phyloP scores from a whole-genome alignment of 352 stramenopile genomes.

The Phytophthora fragariae region DNA sequence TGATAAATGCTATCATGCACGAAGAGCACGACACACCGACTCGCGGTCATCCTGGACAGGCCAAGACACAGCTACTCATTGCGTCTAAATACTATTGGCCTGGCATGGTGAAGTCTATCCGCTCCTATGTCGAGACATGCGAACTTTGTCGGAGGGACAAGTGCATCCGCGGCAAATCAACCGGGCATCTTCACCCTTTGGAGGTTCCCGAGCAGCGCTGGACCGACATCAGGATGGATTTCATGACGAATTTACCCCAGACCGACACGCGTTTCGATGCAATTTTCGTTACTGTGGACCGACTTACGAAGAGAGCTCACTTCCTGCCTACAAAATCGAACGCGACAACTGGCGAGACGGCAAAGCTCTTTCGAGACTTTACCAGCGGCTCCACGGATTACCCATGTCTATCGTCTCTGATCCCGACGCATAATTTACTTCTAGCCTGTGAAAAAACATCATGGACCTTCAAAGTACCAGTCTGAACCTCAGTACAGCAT shows the following conservation, averaged over 20 bases:
- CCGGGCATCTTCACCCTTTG: slow-evolving; percentile 10
- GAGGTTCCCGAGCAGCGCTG: slow-evolving; percentile 12
- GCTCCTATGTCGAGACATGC: slow-evolving; percentile 11
- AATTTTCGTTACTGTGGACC: slow-evolving; percentile 10
- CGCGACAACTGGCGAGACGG: neutral
- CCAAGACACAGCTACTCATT: slow-evolving; percentile 11
- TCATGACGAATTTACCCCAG: slow-evolving; percentile 2
- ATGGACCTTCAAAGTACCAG: slow-evolving; percentile 17
- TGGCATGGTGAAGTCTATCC: slow-evolving; percentile 2
- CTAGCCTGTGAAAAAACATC: slow-evolving; percentile 8
- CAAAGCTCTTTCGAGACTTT: slow-evolving; percentile 10
- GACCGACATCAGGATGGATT: slow-evolving; percentile 23
- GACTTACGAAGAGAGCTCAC: slow-evolving; percentile 12
- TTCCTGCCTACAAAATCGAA: slow-evolving; percentile 11
- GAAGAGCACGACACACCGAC: slow-evolving; percentile 10
- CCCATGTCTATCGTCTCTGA: slow-evolving; percentile 12
- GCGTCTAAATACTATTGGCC: slow-evolving; percentile 19
- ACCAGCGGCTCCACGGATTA: slow-evolving; percentile 26
- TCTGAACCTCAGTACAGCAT: slow-evolving; percentile 15
- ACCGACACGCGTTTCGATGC: neutral
- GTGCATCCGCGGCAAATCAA: neutral
- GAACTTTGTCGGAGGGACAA: slow-evolving; percentile 21
- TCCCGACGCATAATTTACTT: slow-evolving; percentile 25
- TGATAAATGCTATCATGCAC: slow-evolving; percentile 3
- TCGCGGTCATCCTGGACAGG: slow-evolving; percentile 2